Percentiles rank a stretch among this genome's conserved stretches.
Evolutionary conservation across 768 basidiomycete genomes (phyloP).

Genomic region (Saitozyma sp.): DNA sequence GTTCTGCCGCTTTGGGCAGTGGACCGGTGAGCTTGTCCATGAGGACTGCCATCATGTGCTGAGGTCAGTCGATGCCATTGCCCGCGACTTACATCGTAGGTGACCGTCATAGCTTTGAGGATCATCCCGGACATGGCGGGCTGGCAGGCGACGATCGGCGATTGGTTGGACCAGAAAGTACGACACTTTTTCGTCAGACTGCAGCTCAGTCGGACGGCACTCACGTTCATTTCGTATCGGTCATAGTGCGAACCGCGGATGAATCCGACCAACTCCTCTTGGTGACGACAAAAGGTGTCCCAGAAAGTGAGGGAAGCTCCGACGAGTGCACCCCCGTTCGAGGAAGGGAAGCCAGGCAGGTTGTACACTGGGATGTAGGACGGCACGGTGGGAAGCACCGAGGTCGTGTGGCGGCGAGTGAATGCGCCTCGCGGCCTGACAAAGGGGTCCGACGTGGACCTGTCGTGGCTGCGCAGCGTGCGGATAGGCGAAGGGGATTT

Average conservation of each 20-base stretch:
- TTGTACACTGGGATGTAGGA: conserved; percentile 72
- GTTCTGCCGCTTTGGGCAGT: conserved; percentile 3
- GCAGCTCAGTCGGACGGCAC: conserved; percentile 7
- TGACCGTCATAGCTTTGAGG: conserved; percentile 84
- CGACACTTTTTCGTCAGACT: conserved; percentile 52
- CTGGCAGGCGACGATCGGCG: conserved; percentile 60
- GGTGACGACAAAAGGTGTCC: conserved; percentile 88
- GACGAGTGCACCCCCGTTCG: conserved; percentile 2
- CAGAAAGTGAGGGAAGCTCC: conserved; percentile 57
- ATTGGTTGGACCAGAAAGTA: too few relatives aligned
- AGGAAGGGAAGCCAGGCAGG: conserved; percentile 61
- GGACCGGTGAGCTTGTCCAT: conserved; percentile 10
- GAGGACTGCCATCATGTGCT: conserved; percentile 32
- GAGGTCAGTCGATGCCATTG: not conserved
- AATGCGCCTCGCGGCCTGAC: too few relatives aligned
- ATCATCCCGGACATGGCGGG: conserved; percentile 84
- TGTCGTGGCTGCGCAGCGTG: too few relatives aligned
- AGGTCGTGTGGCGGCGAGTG: not conserved
- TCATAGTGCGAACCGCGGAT: conserved; percentile 78
- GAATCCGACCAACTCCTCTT: conserved; percentile 76
- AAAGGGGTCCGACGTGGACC: too few relatives aligned
- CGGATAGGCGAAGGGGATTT: too few relatives aligned
- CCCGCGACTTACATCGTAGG: conserved; percentile 74
- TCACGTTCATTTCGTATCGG: conserved; percentile 76
- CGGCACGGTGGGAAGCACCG: conserved; percentile 52